These are phyloP conservation scores for Saussurea involucrata DNA, from an alignment of 129 eudicot species.

Conservation along the genomic window DNA sequence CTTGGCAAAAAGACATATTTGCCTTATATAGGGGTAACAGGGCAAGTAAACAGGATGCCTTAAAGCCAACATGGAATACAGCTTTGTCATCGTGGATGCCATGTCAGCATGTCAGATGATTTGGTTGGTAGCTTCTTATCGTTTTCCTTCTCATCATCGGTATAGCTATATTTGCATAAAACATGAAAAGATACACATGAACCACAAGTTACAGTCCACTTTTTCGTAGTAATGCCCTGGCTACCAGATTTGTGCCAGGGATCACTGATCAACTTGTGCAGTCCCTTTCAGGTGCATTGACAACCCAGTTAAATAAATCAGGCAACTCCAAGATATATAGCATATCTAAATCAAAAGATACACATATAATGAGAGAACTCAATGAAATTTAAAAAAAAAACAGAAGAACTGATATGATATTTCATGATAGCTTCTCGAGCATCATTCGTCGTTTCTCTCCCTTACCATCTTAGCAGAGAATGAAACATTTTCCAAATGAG, in stretches of 20 bases:
- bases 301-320: background rate
- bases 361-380: background rate
- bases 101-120: background rate
- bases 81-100: background rate
- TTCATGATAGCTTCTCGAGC: background rate
- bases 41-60: background rate
- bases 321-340: background rate
- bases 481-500: background rate
- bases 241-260: background rate
- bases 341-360: background rate
- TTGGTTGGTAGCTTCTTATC: background rate
- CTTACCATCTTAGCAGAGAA: background rate
- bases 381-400: background rate
- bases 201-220: background rate
- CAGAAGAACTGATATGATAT: background rate
- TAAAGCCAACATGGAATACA: background rate
- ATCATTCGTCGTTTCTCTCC: background rate
- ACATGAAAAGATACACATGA: background rate
- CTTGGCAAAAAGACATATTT: background rate
- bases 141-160: background rate
- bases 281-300: background rate
- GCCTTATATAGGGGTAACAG: background rate
- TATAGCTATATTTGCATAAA: background rate
- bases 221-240: background rate
- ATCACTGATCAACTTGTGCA: background rate